Evolutionary conservation across 2,329 filamentous ascomycete genomes (phyloP), one percentile per base, ranked within the genome.

Genomic region (Paraphoma chrysanthemicola): DNA sequence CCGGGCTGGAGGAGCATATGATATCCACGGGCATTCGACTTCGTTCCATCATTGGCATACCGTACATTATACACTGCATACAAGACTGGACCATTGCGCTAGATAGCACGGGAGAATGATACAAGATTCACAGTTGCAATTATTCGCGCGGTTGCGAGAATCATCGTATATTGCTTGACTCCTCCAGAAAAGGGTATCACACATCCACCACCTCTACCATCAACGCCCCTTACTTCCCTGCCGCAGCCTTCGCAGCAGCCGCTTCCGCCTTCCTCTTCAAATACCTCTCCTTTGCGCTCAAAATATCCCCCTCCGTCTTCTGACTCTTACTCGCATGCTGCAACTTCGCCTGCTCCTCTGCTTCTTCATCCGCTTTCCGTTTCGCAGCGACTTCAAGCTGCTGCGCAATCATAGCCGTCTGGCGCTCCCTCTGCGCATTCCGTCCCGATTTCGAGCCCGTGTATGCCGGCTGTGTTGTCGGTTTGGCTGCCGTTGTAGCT

Each of bases 221-320:
- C 14, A 36, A 3, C 33, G 3, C 10, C 6, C 33, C 48, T 46
- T 36, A 61, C 48, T 63, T 65, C 11, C 58, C 60, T 11, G 61
- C 59, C 12, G 67, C 87, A 69, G 90, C 88, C 63, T 91, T 90
- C 1, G 89, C 88, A 70, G 90, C 89, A 58, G 90, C 90, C 1
- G 88, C 89, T 55, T 90, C 90, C 68, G 81, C 83, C 79, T 93
- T 94, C 71, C 91, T 83, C 53, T 90, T 89, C 52, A 95, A 80
- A 75, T 93, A 95, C 64, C 91, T 82, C 77, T 93, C 91, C 75
- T 87, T 91, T 1, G 91, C 91, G 69, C 89, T 90, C 68, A 85
- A 89, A 59, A 94, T 90, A 48, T 94, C 91, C 16, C 82, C 80
- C 47, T 88, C 86, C 1, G 91, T 94, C 84, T 95, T 95, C 68